Evolutionary conservation across 768 basidiomycete genomes (phyloP).

Genomic region (Kwoniella sp.): DNA sequence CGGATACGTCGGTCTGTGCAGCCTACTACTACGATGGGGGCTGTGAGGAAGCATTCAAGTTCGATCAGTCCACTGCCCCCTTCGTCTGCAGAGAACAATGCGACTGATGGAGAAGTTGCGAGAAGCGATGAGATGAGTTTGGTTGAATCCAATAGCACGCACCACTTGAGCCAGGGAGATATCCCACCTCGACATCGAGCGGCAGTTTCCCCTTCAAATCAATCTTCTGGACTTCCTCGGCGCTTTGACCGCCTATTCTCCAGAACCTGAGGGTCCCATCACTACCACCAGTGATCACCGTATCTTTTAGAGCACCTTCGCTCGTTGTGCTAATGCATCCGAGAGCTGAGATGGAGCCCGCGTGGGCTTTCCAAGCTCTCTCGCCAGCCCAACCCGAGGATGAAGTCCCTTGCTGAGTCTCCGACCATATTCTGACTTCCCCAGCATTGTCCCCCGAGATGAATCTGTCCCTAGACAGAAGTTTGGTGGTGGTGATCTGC

Average conservation of each 20-base stretch:
- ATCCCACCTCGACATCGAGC: constrained; percentile 66
- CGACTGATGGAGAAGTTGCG: too few species aligned
- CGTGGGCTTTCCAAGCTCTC: constrained; percentile 64
- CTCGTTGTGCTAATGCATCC: constrained; percentile 57
- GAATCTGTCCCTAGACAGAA: constrained; percentile 61
- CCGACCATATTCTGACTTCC: constrained; percentile 66
- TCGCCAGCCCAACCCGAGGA: constrained; percentile 22
- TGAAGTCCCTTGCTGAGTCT: constrained; percentile 2
- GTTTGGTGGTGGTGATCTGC: constrained; percentile 75
- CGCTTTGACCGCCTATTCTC: constrained; percentile 57
- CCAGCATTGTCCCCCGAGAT: constrained; percentile 79
- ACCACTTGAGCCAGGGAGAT: constrained; percentile 74
- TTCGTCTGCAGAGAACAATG: too few species aligned
- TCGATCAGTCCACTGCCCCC: background rate
- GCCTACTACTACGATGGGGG: constrained; percentile 72
- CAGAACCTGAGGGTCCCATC: constrained; percentile 80
- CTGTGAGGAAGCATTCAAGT: constrained; percentile 49
- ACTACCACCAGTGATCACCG: constrained; percentile 76
- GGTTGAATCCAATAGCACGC: constrained; percentile 19
- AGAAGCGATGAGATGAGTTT: background rate
- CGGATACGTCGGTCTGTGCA: constrained; percentile 80
- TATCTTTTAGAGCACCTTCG: constrained; percentile 35
- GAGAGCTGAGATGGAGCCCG: constrained; percentile 67
- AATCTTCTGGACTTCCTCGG: constrained; percentile 63
- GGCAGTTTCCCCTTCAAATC: constrained; percentile 72